Conservation (phyloP, 2,329 filamentous ascomycete species). For the Pestalotiopsis sp. region DNA sequence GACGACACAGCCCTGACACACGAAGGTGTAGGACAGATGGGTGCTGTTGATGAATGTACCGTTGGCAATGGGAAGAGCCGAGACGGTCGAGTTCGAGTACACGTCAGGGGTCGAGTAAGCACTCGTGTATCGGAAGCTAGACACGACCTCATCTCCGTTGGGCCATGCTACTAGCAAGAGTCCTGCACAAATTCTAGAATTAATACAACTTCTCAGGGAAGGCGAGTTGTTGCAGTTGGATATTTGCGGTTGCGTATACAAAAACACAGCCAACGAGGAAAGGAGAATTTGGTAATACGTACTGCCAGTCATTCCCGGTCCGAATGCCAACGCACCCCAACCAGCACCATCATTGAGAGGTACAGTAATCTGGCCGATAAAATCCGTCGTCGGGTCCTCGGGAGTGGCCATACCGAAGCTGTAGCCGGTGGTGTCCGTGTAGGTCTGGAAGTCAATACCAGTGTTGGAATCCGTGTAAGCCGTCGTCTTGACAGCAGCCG, state of each 20-base stretch:
- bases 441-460: conserved; percentile 8
- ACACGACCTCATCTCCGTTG: conserved; percentile 6
- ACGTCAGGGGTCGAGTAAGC: conserved; percentile 4
- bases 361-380: background rate
- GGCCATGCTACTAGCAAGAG: conserved; percentile 10
- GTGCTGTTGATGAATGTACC: conserved; percentile 12
- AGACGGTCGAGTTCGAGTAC: background rate
- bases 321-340: conserved; percentile 8
- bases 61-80: background rate
- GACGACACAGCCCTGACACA: background rate
- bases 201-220: background rate
- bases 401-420: conserved; percentile 7
- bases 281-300: background rate
- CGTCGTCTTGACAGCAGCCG: background rate
- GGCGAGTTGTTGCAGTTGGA: too few species aligned
- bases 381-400: background rate
- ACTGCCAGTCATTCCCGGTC: conserved; percentile 1
- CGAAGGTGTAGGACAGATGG: conserved; percentile 6
- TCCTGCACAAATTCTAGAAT: background rate
- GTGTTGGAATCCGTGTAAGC: conserved; percentile 11
- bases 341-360: conserved; percentile 1
- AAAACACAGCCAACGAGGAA: background rate
- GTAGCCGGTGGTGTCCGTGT: background rate
- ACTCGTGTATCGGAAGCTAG: background rate
- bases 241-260: too few species aligned